A percentile compares a stretch with the other conserved stretches of the same genome.
Evolutionary conservation across 2,329 filamentous ascomycete genomes (phyloP).

Genomic region (Trichoderma asperellum): DNA sequence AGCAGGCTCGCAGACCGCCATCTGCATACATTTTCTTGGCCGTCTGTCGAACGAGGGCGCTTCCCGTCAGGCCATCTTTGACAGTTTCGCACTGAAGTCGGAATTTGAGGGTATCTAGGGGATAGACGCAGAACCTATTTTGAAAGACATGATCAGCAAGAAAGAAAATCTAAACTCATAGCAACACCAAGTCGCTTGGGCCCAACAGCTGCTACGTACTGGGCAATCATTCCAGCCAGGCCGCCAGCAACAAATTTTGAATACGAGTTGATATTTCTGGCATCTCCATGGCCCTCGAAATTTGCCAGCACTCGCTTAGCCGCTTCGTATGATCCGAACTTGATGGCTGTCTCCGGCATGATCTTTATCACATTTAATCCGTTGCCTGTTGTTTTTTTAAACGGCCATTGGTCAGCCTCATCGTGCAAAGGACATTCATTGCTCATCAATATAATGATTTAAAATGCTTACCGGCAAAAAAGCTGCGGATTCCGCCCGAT

Average conservation of each 20-base stretch:
- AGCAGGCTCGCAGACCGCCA: conserved; percentile 76
- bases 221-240: conserved; percentile 89
- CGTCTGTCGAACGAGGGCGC: conserved; percentile 79
- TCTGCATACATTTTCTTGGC: conserved; percentile 83
- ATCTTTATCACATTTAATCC: conserved; percentile 96
- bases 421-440: neutral
- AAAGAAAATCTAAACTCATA: neutral
- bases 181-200: neutral
- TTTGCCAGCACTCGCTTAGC: conserved; percentile 85
- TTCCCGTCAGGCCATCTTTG: conserved; percentile 79
- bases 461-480: conserved; percentile 78
- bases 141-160: conserved; percentile 33
- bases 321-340: conserved; percentile 97
- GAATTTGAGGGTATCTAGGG: conserved; percentile 81
- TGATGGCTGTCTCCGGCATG: conserved; percentile 97
- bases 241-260: conserved; percentile 93
- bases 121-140: conserved; percentile 83
- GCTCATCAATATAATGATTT: neutral
- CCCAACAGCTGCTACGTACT: conserved; percentile 53
- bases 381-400: conserved; percentile 65
- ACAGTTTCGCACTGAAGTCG: conserved; percentile 93
- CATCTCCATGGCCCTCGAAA: conserved; percentile 85
- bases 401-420: neutral
- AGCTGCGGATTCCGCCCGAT: conserved; percentile 81
- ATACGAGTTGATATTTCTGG: conserved; percentile 75